Evolutionary conservation across 2,329 filamentous ascomycete genomes (phyloP), one percentile per base, ranked within the genome.

Genomic region (Penicillium psychrosexuale): DNA sequence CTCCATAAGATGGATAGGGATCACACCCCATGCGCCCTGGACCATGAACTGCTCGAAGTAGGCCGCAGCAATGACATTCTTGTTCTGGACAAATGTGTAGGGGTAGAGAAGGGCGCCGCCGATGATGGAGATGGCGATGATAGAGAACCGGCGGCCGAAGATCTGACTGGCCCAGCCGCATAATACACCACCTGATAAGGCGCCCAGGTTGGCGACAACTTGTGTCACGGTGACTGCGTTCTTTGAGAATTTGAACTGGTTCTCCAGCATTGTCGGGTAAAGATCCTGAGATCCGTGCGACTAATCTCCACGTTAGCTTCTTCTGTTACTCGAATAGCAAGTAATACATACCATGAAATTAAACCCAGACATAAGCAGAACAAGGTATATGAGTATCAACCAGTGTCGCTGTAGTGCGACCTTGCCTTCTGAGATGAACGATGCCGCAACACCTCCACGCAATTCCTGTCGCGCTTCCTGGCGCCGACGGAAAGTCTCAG

Each of bases 321-420:
- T 68, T 46, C 62, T 34, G 2, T 28, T 30, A 37, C 9, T 37
- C 42, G 15, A 11, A 40, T 17, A 12, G 24, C 27, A 12, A 44
- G 40, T 11, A 8, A 39, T 28, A 13, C 68, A 54, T 62, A 78
- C 76, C 88, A 94, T 91, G 69, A 94, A 95, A 75, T 95, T 96
- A 78, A 96, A 94, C 4, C 90, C 90, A 1, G 90, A 87, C 90
- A 95, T 95, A 37, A 96, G 78, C 19, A 96, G 77, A 7, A 96
- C 89, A 54, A 96, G 79, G 74, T 96, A 96, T 34, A 85, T 77
- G 53, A 96, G 78, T 2, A 95, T 73, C 13, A 90, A 61, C 91
- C 91, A 96, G 72, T 96, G 90, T 11, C 84, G 82, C 72, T 84
- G 87, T 30, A 96, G 67, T 0, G 90, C 91, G 0, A 92, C 83